Base-by-base conservation (phyloP, 2,329 filamentous ascomycete species). In the Chaetomiaceae sp. region DNA sequence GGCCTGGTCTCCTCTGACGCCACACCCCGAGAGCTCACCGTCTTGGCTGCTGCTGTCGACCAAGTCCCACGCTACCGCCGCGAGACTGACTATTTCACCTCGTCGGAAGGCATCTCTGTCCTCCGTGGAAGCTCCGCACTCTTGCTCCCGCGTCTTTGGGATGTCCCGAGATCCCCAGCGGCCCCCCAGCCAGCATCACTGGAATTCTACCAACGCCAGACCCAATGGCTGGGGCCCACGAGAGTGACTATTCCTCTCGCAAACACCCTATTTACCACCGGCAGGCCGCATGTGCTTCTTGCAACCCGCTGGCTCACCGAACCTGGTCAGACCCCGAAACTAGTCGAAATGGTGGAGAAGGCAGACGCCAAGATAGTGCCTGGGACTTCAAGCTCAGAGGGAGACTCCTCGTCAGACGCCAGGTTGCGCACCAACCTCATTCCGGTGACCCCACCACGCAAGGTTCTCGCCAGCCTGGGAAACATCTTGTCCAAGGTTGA, bases 211-310 rank as follows among this genome's bases (percentile, higher is more conserved):
- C 14, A 48, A 8, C 37, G 55, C 7, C 57, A 60, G 9, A 39
- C 64, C 19, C 41, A 51, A 5, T 51, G 60, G 25, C 54, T 50
- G 1, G 55, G 53, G 30, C 52, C 53, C 5, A 56, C 70, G 3
- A 64, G 67, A 3, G 65, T 77, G 48, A 80, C 75, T 5, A 52
- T 91, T 2, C 87, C 87, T 2, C 70, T 93, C 21, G 84, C 88
- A 35, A 88, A 89, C 61, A 95, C 89, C 0, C 70, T 89, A 6
- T 93, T 93, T 62, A 79, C 83, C 34, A 92, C 84, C 54, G 85
- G 82, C 40, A 73, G 71, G 21, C 71, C 71, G 1, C 83, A 83
- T 2, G 86, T 82, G 1, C 67, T 88, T 7, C 62, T 77, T 23
- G 68, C 71, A 2, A 72, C 67, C 50, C 65, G 58, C 49, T 78